Evolutionary conservation across 768 basidiomycete species (phyloP).

Genomic region (Lentinula guzmanii): DNA sequence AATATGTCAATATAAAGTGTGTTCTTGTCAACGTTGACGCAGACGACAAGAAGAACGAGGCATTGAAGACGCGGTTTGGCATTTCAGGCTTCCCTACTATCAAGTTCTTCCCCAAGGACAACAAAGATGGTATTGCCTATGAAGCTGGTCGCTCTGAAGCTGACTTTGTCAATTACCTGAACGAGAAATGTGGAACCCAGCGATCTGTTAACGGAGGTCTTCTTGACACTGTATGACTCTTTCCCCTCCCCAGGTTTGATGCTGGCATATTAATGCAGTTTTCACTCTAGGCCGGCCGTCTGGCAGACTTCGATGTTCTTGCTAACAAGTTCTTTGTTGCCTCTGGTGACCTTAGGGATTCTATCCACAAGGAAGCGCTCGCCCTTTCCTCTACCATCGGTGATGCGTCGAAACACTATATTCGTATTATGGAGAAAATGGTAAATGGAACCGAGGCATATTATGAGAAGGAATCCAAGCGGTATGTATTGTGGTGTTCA

Average conservation of each 20-base stretch:
- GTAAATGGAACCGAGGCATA: slow-evolving; percentile 65
- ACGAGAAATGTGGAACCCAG: slow-evolving; percentile 81
- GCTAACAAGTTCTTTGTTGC: slow-evolving; percentile 72
- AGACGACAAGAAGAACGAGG: slow-evolving; percentile 75
- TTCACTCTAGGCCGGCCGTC: slow-evolving; percentile 66
- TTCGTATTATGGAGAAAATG: slow-evolving; percentile 88
- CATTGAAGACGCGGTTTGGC: slow-evolving; percentile 63
- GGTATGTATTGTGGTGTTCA: slow-evolving; percentile 40
- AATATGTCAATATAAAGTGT: slow-evolving; percentile 44
- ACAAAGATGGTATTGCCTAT: slow-evolving; percentile 62
- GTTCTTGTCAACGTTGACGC: slow-evolving; percentile 89
- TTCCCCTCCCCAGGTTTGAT: neutral
- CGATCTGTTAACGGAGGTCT: slow-evolving; percentile 81
- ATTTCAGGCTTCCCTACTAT: slow-evolving; percentile 87
- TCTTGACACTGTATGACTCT: slow-evolving; percentile 45
- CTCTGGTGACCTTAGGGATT: slow-evolving; percentile 44
- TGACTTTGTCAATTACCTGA: slow-evolving; percentile 75
- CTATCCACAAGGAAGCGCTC: slow-evolving; percentile 63
- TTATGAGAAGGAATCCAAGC: slow-evolving; percentile 77
- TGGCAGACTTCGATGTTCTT: slow-evolving; percentile 68
- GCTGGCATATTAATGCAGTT: neutral
- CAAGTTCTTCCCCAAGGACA: slow-evolving; percentile 85
- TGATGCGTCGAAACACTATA: slow-evolving; percentile 64
- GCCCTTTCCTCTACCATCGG: slow-evolving; percentile 45
- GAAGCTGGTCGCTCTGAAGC: slow-evolving; percentile 64